phyloP scores from a whole-genome alignment of 1,139 yeast genomes.

The Cylindricascospora bacillispora region DNA sequence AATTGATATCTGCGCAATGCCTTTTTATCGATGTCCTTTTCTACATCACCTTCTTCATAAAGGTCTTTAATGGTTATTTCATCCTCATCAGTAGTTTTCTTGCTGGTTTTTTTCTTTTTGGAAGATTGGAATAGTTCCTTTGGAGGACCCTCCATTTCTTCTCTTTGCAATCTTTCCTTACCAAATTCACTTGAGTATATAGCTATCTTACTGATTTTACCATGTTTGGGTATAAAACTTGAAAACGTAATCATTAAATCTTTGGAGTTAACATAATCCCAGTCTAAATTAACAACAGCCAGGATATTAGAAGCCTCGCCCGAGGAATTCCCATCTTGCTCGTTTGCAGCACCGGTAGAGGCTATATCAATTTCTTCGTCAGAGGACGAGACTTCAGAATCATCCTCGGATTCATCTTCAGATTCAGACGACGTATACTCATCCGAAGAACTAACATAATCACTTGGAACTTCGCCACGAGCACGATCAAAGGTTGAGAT shows the following conservation, averaged over 20 bases:
- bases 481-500: constrained; percentile 40
- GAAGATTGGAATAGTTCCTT: constrained; percentile 55
- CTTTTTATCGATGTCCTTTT: constrained; percentile 59
- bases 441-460: constrained; percentile 29
- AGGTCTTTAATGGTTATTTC: constrained; percentile 50
- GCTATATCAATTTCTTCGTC: constrained; percentile 23
- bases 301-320: constrained; percentile 75
- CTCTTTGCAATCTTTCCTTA: constrained; percentile 80
- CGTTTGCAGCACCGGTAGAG: constrained; percentile 39
- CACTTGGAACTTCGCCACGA: constrained; percentile 48
- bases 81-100: constrained; percentile 27
- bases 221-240: constrained; percentile 73
- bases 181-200: constrained; percentile 94
- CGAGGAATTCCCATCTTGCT: constrained; percentile 52
- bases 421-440: constrained; percentile 32
- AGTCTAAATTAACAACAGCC: constrained; percentile 93
- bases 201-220: constrained; percentile 53
- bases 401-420: constrained; percentile 27
- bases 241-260: constrained; percentile 85
- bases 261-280: constrained; percentile 84
- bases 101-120: constrained; percentile 27
- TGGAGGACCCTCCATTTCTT: constrained; percentile 89
- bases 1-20: constrained; percentile 66
- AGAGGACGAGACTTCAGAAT: constrained; percentile 22
- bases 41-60: constrained; percentile 61